These are phyloP conservation scores for Candida smagusa DNA, from an alignment of 1,139 yeast genomes.

Conservation along the genomic window DNA sequence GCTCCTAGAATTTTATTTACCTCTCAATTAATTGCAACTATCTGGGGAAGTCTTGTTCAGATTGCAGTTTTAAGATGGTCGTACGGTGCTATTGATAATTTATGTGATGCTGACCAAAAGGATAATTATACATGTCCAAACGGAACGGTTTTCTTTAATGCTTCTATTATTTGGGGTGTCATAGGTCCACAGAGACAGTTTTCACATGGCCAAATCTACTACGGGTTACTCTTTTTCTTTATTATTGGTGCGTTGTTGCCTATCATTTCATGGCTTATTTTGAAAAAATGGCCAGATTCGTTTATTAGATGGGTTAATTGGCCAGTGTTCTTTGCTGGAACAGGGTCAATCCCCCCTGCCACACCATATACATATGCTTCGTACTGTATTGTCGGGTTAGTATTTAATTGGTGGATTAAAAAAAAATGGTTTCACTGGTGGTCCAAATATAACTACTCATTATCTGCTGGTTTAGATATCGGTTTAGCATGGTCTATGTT, in stretches of 20 bases:
- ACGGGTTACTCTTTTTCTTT: slow-evolving; percentile 40
- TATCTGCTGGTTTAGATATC: slow-evolving; percentile 57
- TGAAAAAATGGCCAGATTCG: slow-evolving; percentile 48
- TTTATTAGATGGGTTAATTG: slow-evolving; percentile 44
- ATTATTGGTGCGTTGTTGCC: slow-evolving; percentile 38
- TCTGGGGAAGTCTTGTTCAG: slow-evolving; percentile 45
- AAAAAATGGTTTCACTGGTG: slow-evolving; percentile 55
- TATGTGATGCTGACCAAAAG: slow-evolving; percentile 46
- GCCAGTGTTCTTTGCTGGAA: slow-evolving; percentile 48
- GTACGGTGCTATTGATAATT: slow-evolving; percentile 38
- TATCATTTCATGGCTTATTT: slow-evolving; percentile 42
- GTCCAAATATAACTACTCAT: slow-evolving; percentile 59
- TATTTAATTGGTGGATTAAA: slow-evolving; percentile 34
- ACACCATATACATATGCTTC: slow-evolving; percentile 44
- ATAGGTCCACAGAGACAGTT: slow-evolving; percentile 41
- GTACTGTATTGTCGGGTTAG: slow-evolving; percentile 34
- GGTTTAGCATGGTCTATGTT: slow-evolving; percentile 53
- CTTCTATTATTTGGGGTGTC: slow-evolving; percentile 49
- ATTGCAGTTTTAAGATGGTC: slow-evolving; percentile 46
- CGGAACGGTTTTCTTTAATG: slow-evolving; percentile 44
- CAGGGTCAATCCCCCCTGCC: slow-evolving; percentile 48
- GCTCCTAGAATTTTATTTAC: slow-evolving; percentile 45
- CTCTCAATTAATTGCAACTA: slow-evolving; percentile 45
- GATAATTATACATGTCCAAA: slow-evolving; percentile 41
- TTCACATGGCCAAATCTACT: slow-evolving; percentile 37